Base-by-base conservation (phyloP, 2,329 filamentous ascomycete species). In the Elsinoe perseae region DNA sequence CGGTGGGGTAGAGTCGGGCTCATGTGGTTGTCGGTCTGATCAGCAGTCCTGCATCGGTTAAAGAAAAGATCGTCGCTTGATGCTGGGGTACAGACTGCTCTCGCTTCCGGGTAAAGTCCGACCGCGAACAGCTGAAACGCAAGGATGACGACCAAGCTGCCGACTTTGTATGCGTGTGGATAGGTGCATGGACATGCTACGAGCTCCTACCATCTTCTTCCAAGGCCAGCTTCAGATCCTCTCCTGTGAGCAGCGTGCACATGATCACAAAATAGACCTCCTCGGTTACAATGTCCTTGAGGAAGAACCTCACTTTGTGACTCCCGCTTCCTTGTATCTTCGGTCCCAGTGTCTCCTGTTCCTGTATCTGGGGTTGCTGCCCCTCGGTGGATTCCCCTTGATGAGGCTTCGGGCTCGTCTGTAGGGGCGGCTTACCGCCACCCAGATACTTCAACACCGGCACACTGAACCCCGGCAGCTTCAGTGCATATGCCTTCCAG, bases 361-460 rank as follows among this genome's bases (percentile, higher is more conserved):
- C 6, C 25, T 4, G n/a, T 7, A 10, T 20, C 44, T 60, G 27
- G 10, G 48, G 32, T 9, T n/a, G 4, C 36, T 8, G 12, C n/a
- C 53, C 27, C 27, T 12, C 43, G 5, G 8, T 28, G 32, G 5
- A 14, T 30, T 54, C 27, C 12, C 28, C 48, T 16, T 36, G 25
- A 4, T 36, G 8, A 4, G 16, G 16, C 16, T 21, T 20, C 27
- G 25, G 23, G 12, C 30, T 32, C 12, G 50, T 20, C 50, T n/a
- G 6, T 20, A 12, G n/a, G 4, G 50, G 50, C 20, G 50, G 50
- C 46, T 72, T 76, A 64, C 75, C 75, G 46, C 75, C 69, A 59
- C 74, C 74, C 40, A 77, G 69, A 56, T 76, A 76, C 61, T 69
- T 72, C 42, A 73, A 68, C 3, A 77, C 72, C 12, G 68, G 69